Base-by-base conservation (phyloP, 306 rosid genomes). In the Fragaria ananassa region DNA sequence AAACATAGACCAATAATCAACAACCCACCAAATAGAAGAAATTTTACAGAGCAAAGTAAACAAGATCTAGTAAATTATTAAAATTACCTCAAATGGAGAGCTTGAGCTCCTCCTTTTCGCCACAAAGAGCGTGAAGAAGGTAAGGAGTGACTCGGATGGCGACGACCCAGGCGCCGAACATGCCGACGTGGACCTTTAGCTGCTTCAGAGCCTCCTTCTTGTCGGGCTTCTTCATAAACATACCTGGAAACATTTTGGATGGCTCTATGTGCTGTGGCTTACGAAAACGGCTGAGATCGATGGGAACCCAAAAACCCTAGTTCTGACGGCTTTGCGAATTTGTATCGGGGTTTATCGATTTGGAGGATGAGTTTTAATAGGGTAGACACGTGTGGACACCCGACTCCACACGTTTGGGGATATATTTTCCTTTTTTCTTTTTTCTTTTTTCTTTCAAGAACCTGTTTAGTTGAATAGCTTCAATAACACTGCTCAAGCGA, bases 171-270 rank as follows among this genome's bases (percentile, higher is more conserved):
- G 90, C 84, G 2, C 98, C 97, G 76, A 95, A 95, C 96, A 87
- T 75, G 42, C 90, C 89, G 10, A 75, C 97, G 68, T 95, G 98
- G 75, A 90, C 73, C 66, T 83, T 87, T 15, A 95, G 93, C 88
- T 95, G 97, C 91, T 89, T 89, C 79, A 92, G 67, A 46, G 97
- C 98, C 21, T 58, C 91, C 41, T 88, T 90, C 83, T 95, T 95
- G 72, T 95, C 97, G 0, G 99, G 99, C 88, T 90, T 95, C 39
- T 91, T 92, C 97, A 91, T 86, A 70, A 92, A 92, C 98, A 92
- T 90, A 34, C 98, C 98, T 0, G 97, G 97, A 85, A 92, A 95
- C 99, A 95, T 79, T 74, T 81, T 65, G 71, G 71, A 18, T 74
- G 68, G 70, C 35, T 70, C 12, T 23, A 15, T 23, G 45, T 23